These are phyloP conservation scores for Lactifluus volemus DNA, from an alignment of 768 basidiomycete genomes.

Conservation along the genomic window DNA sequence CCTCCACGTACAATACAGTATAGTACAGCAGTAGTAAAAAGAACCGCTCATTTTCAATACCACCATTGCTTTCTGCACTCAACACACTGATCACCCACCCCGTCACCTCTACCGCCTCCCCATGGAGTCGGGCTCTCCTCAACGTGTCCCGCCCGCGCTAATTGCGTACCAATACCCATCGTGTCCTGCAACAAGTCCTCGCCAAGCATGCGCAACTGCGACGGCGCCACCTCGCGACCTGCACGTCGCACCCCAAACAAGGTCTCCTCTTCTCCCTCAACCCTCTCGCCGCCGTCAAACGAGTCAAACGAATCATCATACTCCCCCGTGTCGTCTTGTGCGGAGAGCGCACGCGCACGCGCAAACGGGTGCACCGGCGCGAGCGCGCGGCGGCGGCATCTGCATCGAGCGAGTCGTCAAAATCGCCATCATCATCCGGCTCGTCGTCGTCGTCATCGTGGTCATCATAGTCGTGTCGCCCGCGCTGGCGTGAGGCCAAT, in stretches of 20 bases:
- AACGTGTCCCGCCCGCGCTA: slow-evolving; percentile 38
- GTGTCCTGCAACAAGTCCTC: slow-evolving; percentile 57
- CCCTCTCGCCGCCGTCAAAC: slow-evolving; percentile 32
- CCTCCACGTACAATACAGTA: background rate
- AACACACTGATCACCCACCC: background rate
- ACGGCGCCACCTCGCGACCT: slow-evolving; percentile 27
- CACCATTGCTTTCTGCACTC: background rate
- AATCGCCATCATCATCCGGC: slow-evolving; percentile 20
- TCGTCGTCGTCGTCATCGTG: slow-evolving; percentile 12
- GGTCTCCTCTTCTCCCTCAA: slow-evolving; percentile 47
- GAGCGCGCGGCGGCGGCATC: slow-evolving; percentile 38
- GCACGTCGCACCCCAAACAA: slow-evolving; percentile 61
- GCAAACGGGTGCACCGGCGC: slow-evolving; percentile 58
- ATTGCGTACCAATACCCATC: slow-evolving; percentile 47
- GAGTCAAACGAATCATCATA: slow-evolving; percentile 40
- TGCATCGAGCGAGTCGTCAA: slow-evolving; percentile 32
- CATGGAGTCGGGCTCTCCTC: slow-evolving; percentile 63
- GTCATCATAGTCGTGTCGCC: slow-evolving; percentile 10
- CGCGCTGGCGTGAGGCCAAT: slow-evolving; percentile 38
- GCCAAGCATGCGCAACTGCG: slow-evolving; percentile 48
- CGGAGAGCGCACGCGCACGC: slow-evolving; percentile 24
- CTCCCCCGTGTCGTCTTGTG: slow-evolving; percentile 10
- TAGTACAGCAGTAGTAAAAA: background rate
- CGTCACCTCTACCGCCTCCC: slow-evolving; percentile 2
- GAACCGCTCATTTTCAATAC: background rate